phyloP scores from a whole-genome alignment of 768 basidiomycete genomes.

The Termitomyces sp. region DNA sequence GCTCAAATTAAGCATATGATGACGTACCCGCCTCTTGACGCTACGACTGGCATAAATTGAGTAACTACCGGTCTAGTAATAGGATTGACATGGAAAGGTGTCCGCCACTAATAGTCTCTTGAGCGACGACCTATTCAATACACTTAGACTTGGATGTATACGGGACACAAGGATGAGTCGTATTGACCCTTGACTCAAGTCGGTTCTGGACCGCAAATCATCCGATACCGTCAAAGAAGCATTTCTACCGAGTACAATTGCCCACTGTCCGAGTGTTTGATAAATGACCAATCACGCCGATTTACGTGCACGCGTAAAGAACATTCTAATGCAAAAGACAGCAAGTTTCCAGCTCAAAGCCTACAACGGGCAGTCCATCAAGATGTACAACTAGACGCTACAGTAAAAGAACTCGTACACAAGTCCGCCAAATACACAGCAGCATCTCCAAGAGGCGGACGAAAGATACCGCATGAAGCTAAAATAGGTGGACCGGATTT shows the following conservation, averaged over 20 bases:
- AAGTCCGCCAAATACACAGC: conserved; percentile 7
- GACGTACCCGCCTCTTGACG: neutral
- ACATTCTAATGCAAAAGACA: neutral
- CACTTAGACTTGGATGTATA: neutral
- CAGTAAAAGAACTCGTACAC: conserved; percentile 2
- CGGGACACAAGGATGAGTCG: neutral
- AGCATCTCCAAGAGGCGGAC: conserved; percentile 4
- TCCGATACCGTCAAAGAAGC: neutral
- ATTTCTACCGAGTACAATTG: no score
- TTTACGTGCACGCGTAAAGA: no score
- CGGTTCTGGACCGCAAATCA: neutral
- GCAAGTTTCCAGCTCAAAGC: neutral
- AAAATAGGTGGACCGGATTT: conserved; percentile 6
- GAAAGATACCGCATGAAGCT: conserved; percentile 3
- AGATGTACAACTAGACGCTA: conserved; percentile 5
- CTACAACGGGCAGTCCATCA: neutral
- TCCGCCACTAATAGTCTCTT: neutral
- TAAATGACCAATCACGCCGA: no score
- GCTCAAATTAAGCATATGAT: neutral
- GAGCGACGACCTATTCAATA: neutral
- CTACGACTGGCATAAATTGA: neutral
- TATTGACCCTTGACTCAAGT: neutral
- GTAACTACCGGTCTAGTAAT: neutral
- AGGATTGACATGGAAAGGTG: neutral
- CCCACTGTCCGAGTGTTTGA: no score